Evolutionary conservation across 495 filamentous ascomycete species (phyloP).

Genomic region (Trichoderma virens): DNA sequence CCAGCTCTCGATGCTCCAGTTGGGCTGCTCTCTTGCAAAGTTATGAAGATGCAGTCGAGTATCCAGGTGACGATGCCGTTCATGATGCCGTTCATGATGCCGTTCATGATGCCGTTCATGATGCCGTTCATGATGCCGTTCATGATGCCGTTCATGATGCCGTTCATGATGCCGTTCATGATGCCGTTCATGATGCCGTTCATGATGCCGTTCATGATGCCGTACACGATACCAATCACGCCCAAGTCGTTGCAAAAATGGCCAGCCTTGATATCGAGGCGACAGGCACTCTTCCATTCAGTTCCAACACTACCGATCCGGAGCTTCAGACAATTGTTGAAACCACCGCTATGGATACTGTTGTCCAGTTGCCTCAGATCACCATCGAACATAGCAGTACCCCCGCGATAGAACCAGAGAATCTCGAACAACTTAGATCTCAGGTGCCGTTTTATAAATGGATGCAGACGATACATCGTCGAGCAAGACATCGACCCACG

Average conservation of each 20-base stretch:
- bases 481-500: conserved; percentile 33
- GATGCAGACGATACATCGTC: conserved; percentile 48
- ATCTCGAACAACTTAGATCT: neutral
- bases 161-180: neutral
- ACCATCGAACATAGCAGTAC: neutral
- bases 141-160: neutral
- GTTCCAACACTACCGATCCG: neutral
- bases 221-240: no score
- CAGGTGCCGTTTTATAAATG: conserved; percentile 46
- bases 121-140: neutral
- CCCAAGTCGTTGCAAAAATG: neutral
- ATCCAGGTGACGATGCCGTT: neutral
- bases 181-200: neutral
- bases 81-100: neutral
- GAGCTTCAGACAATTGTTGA: neutral
- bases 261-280: neutral
- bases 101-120: neutral
- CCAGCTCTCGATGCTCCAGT: neutral
- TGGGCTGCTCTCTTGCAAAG: neutral
- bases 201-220: neutral
- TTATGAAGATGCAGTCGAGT: neutral
- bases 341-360: neutral
- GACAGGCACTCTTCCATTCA: neutral
- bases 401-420: neutral
- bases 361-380: neutral